Conservation (phyloP, 1,139 yeast genomes). For the Yamadazyma spencermartinsiae region DNA sequence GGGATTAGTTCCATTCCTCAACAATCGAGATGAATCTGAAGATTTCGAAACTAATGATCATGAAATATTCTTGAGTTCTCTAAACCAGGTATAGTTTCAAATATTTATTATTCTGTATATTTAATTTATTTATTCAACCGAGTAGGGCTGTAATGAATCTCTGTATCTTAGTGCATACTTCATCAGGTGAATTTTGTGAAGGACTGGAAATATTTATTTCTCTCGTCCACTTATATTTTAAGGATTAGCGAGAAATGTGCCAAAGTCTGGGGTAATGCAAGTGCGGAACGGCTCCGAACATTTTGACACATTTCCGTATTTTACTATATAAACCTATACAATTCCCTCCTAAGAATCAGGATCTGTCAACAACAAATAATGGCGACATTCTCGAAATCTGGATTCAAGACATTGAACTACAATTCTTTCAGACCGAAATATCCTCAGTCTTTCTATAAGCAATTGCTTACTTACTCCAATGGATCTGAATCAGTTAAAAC, state of each 20-base stretch:
- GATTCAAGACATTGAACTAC: conserved; percentile 61
- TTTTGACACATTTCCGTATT: neutral
- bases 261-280: neutral
- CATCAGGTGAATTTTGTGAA: no score
- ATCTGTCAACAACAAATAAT: conserved; percentile 27
- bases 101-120: neutral
- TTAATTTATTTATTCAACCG: neutral
- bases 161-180: neutral
- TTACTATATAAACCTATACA: neutral
- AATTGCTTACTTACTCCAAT: conserved; percentile 30
- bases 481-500: conserved; percentile 16
- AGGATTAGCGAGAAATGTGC: no score
- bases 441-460: conserved; percentile 52
- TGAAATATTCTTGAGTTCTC: neutral
- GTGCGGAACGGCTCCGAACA: neutral
- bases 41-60: conserved; percentile 6
- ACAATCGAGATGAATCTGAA: conserved; percentile 19
- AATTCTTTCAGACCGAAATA: conserved; percentile 66
- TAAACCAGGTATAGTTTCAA: neutral
- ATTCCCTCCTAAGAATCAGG: neutral
- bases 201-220: no score
- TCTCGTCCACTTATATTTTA: no score
- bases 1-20: conserved; percentile 60
- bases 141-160: neutral
- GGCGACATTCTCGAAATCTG: conserved; percentile 64